Evolutionary conservation across 2,329 filamentous ascomycete species (phyloP).

Genomic region (Teratosphaeria gauchensis): DNA sequence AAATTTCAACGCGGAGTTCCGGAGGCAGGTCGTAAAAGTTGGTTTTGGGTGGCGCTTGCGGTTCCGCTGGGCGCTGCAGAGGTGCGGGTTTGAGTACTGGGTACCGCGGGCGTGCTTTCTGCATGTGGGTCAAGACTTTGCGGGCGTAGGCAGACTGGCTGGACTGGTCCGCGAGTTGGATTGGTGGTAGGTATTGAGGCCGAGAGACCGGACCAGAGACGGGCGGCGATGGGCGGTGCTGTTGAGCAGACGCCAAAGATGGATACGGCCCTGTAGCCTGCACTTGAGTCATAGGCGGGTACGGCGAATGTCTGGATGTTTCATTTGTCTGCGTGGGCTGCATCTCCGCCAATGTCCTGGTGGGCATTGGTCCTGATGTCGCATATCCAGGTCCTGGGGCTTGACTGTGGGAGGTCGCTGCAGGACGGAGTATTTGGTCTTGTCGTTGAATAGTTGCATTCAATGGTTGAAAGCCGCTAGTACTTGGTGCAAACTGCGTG

Average conservation of each 20-base stretch:
- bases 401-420: not conserved
- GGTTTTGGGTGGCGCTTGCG: not conserved
- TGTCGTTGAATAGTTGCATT: not conserved
- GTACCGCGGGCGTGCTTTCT: not conserved
- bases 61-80: not conserved
- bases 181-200: not conserved
- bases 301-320: not conserved
- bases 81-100: not conserved
- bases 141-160: not conserved
- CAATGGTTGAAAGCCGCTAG: not conserved
- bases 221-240: not conserved
- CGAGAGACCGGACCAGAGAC: not conserved
- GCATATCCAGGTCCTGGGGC: not conserved
- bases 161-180: not conserved
- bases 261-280: not conserved
- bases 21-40: slow-evolving; percentile 23
- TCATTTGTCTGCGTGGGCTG: not conserved
- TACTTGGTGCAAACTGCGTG: not conserved
- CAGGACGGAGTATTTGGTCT: not conserved
- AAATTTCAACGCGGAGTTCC: slow-evolving; percentile 24
- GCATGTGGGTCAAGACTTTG: not conserved
- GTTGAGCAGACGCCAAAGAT: not conserved
- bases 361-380: not conserved
- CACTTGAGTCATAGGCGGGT: not conserved
- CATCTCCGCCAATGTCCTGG: not conserved